phyloP scores from a whole-genome alignment of 2,329 filamentous ascomycete genomes.

The Pseudodiploospora longispora region DNA sequence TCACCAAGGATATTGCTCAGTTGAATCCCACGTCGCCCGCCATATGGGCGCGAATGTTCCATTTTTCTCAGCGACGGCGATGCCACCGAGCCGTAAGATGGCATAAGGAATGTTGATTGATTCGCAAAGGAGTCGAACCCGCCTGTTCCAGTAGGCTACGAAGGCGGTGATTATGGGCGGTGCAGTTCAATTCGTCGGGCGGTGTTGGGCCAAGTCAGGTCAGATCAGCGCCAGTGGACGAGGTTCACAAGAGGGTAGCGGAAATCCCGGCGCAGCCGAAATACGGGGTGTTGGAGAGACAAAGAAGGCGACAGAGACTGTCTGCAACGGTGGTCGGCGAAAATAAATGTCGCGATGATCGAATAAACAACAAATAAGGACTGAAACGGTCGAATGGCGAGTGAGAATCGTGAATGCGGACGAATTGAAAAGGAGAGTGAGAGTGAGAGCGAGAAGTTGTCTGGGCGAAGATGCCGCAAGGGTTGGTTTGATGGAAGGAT shows the following conservation, averaged over 20 bases:
- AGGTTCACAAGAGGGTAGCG: too few species aligned
- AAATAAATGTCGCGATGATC: background rate
- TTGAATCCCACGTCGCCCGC: conserved; percentile 53
- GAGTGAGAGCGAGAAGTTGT: conserved; percentile 3
- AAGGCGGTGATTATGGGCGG: background rate
- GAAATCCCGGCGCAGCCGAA: too few species aligned
- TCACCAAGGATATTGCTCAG: conserved; percentile 90
- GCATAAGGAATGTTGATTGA: conserved; percentile 47
- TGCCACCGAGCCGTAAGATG: conserved; percentile 62
- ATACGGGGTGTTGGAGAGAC: too few species aligned
- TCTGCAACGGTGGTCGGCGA: background rate
- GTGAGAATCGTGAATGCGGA: background rate
- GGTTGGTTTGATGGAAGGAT: conserved; percentile 1
- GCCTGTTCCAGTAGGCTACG: too few species aligned
- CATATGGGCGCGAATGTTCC: conserved; percentile 59
- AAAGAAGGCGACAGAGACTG: conserved; percentile 7
- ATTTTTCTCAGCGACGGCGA: conserved; percentile 75
- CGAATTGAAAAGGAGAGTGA: conserved; percentile 1
- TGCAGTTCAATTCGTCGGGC: too few species aligned
- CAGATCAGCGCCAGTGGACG: too few species aligned
- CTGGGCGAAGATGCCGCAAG: conserved; percentile 1
- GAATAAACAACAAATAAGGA: background rate
- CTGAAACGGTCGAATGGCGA: background rate
- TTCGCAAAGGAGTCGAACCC: too few species aligned
- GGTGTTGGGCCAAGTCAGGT: too few species aligned